Evolutionary conservation across 2,329 filamentous ascomycete genomes (phyloP), one percentile per base, ranked within the genome.

Genomic region (Aspergillus ibericus): DNA sequence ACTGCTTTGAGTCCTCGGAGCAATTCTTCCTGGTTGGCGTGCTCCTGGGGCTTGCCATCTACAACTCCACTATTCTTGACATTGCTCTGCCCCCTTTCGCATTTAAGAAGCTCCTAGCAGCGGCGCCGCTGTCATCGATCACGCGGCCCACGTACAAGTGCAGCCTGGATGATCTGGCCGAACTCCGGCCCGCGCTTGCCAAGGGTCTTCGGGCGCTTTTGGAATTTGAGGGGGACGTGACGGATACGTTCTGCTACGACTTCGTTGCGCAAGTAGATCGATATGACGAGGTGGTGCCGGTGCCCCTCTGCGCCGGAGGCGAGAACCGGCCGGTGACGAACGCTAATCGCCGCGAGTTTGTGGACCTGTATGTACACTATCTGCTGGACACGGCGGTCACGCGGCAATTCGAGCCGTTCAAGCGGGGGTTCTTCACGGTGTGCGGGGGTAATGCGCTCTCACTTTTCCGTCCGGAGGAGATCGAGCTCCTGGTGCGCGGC

Each of bases 51-150:
- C 80, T 97, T 59, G 93, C 93, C 13, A 96, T 97, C 61, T 96
- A 96, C 77, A 96, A 97, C 74, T 96, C 91, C 2, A 96, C 91
- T 0, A 96, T 96, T 65, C 80, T 97, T 16, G 93, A 96, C 70
- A 85, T 96, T 50, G 90, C 91, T 1, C 82, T 97, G 18, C 93
- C 93, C 1, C 90, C 92, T 0, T 96, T 96, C 72, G 88, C 90
- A 1, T 97, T 96, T 71, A 88, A 91, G 64, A 96, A 96, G 73
- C 82, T 97, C 18, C 81, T 96, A 40, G 87, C 90, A 3, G 86
- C 91, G 8, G 89, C 88, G 1, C 80, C 81, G 16, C 80, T 82
- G 25, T 82, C 83, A 1, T 83, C 86, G 58, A 82, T 84, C 3
- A 85, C 65, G 76, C 86, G 62, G 72, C 81, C 58, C 49, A 76